phyloP scores from a whole-genome alignment of 352 stramenopile species.

The Pythium grandisporangium region DNA sequence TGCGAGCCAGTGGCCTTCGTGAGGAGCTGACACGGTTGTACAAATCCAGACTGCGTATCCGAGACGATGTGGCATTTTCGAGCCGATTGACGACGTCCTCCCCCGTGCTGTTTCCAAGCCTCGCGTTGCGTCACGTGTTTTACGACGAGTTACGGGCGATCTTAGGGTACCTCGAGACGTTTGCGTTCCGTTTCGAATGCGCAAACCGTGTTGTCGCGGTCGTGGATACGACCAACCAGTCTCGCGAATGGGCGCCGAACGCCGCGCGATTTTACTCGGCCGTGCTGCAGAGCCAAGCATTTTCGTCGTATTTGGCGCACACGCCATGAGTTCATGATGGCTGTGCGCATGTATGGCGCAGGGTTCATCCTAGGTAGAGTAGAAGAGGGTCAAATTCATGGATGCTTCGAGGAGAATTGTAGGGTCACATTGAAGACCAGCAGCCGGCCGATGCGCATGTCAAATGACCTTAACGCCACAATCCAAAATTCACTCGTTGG shows the following conservation, averaged over 20 bases:
- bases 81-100: not conserved
- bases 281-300: constrained; percentile 48
- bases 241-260: constrained; percentile 21
- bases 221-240: constrained; percentile 35
- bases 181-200: constrained; percentile 50
- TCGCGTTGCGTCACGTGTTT: constrained; percentile 25
- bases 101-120: constrained; percentile 10
- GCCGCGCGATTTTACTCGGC: constrained; percentile 27
- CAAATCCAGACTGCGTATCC: constrained; percentile 19
- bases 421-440: too few species aligned
- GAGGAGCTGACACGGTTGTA: constrained; percentile 30
- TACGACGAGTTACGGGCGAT: constrained; percentile 28
- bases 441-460: too few species aligned
- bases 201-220: constrained; percentile 24
- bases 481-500: too few species aligned
- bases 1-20: constrained; percentile 20
- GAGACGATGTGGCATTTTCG: constrained; percentile 23
- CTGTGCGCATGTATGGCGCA: too few species aligned
- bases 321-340: too few species aligned
- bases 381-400: too few species aligned
- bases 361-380: too few species aligned
- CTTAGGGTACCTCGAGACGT: constrained; percentile 34
- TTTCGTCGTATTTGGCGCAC: constrained; percentile 48
- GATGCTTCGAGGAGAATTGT: too few species aligned
- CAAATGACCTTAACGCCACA: too few species aligned